A percentile compares a stretch with the other conserved stretches of the same genome.
Conservation (phyloP, 495 filamentous ascomycete species). For the Hypomontagnella monticulosa region DNA sequence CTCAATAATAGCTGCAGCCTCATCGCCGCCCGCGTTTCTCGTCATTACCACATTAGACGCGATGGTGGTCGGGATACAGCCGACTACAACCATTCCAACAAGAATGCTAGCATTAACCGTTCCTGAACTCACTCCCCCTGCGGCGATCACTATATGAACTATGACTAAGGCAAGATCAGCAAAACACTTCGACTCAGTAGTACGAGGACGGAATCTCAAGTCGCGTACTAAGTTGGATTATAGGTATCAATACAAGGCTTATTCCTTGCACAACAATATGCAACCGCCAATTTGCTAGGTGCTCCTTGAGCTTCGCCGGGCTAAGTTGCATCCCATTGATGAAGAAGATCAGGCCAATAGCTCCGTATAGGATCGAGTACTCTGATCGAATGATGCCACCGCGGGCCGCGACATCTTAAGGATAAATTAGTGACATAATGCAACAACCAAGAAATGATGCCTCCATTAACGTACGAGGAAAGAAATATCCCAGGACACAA, state of each 20-base stretch:
- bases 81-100: constrained; percentile 62
- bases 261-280: constrained; percentile 62
- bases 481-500: constrained; percentile 61
- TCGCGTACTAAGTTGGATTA: constrained; percentile 46
- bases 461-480: constrained; percentile 50
- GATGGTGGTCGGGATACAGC: constrained; percentile 68
- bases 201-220: not conserved
- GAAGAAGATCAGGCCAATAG: constrained; percentile 63
- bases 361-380: constrained; percentile 64
- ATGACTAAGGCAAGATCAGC: constrained; percentile 51
- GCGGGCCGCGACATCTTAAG: constrained; percentile 58
- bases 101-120: constrained; percentile 61
- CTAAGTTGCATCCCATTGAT: constrained; percentile 64
- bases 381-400: constrained; percentile 63
- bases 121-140: constrained; percentile 49
- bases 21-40: constrained; percentile 62
- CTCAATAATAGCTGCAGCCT: constrained; percentile 64
- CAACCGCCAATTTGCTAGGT: constrained; percentile 63
- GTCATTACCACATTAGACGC: constrained; percentile 70
- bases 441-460: not conserved
- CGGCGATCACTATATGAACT: constrained; percentile 58
- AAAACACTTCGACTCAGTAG: constrained; percentile 2
- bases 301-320: constrained; percentile 59
- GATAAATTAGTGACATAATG: constrained; percentile 13
- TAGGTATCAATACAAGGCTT: constrained; percentile 63